Conservation (phyloP, 1,284 basidiomycete genomes). For the Sphaerobolus stellatus region DNA sequence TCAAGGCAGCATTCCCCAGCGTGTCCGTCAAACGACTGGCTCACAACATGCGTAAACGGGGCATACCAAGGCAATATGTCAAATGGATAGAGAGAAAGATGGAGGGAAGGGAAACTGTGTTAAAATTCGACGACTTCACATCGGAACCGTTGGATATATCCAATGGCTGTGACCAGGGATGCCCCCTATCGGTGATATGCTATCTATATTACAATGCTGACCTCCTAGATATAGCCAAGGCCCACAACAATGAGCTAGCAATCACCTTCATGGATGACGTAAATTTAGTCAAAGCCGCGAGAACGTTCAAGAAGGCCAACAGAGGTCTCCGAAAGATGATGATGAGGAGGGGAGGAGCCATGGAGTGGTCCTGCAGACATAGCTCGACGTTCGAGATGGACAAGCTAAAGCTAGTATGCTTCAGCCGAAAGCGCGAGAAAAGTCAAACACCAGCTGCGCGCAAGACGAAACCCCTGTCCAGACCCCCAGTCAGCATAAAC, state of each 20-base stretch:
- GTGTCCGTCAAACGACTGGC: constrained; percentile 25
- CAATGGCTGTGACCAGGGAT: too few species aligned
- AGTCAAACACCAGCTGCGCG: too few species aligned
- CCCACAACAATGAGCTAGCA: constrained; percentile 14
- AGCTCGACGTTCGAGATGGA: constrained; percentile 16
- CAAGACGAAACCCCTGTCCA: too few species aligned
- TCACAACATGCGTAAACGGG: constrained; percentile 28
- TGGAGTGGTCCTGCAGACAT: constrained; percentile 24
- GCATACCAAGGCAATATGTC: constrained; percentile 27
- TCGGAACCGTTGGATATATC: constrained; percentile 25
- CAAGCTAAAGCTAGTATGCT: constrained; percentile 26
- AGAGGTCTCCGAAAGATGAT: constrained; percentile 22
- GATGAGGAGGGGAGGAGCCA: constrained; percentile 21
- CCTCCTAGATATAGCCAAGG: neutral
- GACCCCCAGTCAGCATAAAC: constrained; percentile 7
- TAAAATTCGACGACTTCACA: constrained; percentile 30
- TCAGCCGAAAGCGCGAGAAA: constrained; percentile 9
- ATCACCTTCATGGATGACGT: constrained; percentile 19
- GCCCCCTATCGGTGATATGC: too few species aligned
- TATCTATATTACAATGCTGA: too few species aligned
- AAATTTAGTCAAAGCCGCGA: constrained; percentile 8
- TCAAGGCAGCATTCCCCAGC: constrained; percentile 35
- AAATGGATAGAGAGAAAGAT: constrained; percentile 22
- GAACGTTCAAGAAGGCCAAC: constrained; percentile 15
- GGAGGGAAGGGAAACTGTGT: constrained; percentile 18